phyloP scores from a whole-genome alignment of 345 rosid genomes.

The Zanthoxylum bungeanum region DNA sequence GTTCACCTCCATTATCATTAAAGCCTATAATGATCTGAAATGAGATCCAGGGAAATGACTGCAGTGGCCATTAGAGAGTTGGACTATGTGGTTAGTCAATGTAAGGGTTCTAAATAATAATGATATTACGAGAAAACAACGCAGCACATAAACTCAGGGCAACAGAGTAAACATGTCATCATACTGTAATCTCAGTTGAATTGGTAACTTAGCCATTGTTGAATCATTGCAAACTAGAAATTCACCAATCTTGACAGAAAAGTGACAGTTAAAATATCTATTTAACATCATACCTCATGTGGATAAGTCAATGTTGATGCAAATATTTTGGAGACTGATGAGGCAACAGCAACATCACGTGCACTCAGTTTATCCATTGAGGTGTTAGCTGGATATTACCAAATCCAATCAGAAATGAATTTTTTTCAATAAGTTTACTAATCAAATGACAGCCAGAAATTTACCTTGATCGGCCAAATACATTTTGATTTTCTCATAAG shows the following conservation, averaged over 20 bases:
- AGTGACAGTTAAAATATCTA: not conserved
- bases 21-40: not conserved
- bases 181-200: not conserved
- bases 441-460: not conserved
- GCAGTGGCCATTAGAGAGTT: not conserved
- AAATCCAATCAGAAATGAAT: slow-evolving; percentile 1
- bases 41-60: not conserved
- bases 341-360: slow-evolving; percentile 80
- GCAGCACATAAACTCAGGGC: not conserved
- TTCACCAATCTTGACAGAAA: not conserved
- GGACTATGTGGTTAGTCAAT: not conserved
- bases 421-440: not conserved
- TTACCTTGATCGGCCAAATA: slow-evolving; percentile 67
- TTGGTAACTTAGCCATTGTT: not conserved
- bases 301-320: slow-evolving; percentile 92
- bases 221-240: not conserved
- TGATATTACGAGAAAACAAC: not conserved
- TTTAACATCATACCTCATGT: slow-evolving; percentile 55
- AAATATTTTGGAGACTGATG: slow-evolving; percentile 82
- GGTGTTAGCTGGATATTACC: slow-evolving; percentile 47
- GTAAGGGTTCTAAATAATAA: not conserved
- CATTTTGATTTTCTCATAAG: slow-evolving; percentile 64
- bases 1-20: too few species aligned
- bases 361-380: slow-evolving; percentile 66
- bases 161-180: not conserved